Evolutionary conservation across 1,284 basidiomycete genomes (phyloP).

Genomic region (Rugosomyces carneus): DNA sequence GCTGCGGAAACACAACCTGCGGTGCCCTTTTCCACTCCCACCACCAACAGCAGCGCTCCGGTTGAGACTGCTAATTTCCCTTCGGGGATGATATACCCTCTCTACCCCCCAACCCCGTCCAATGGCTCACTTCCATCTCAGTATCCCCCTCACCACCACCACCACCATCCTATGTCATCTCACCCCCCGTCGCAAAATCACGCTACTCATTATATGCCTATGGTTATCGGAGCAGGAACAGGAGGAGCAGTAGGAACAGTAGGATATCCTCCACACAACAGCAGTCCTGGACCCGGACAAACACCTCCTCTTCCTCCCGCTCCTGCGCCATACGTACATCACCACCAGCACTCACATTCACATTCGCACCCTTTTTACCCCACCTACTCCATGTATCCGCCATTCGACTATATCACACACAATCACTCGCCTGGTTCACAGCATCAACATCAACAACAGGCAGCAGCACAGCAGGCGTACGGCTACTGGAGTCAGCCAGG

Average conservation of each 20-base stretch:
- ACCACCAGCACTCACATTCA: neutral
- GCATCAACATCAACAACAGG: too few species aligned
- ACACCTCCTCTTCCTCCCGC: slow-evolving; percentile 14
- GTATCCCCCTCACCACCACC: too few species aligned
- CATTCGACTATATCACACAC: slow-evolving; percentile 15
- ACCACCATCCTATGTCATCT: neutral
- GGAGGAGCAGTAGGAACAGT: too few species aligned
- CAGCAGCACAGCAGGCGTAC: slow-evolving; percentile 6
- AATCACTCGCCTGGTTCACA: neutral
- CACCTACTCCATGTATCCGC: slow-evolving; percentile 14
- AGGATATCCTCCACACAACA: too few species aligned
- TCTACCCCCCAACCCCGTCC: slow-evolving; percentile 2
- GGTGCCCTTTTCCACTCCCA: neutral
- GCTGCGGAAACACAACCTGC: neutral
- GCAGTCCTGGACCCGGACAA: slow-evolving; percentile 10
- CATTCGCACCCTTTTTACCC: neutral
- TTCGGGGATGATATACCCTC: slow-evolving; percentile 7
- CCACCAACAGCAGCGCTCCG: neutral
- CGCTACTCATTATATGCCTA: neutral
- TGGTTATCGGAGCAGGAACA: too few species aligned
- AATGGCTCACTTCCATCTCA: neutral
- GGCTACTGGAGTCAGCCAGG: slow-evolving; percentile 18
- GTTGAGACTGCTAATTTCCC: neutral
- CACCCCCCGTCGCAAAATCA: neutral
- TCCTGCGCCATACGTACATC: neutral